Evolutionary conservation across 345 rosid species (phyloP), one percentile per base, ranked within the genome.

Genomic region (Brassica nigra): DNA sequence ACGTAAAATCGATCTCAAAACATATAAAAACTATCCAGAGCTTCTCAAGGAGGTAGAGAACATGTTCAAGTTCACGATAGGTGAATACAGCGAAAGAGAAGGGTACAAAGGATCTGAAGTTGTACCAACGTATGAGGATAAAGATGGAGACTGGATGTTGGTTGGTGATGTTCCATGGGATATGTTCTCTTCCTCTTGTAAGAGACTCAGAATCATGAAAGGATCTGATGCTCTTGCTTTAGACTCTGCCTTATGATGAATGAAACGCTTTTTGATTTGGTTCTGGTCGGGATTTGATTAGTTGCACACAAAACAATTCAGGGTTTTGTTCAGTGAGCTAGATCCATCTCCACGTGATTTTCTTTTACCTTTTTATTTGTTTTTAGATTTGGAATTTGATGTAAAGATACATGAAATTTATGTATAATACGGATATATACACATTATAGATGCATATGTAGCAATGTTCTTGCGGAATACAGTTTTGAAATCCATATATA

Each of bases 121-220:
- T 81, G 87, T 84, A 34, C 91, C 92, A 36, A 88, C 94, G 15
- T 91, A 90, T 29, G 97, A 91, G 70, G 97, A 91, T 80, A 89
- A 86, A 87, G 97, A 91, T 49, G 90, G 91, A 2, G 97, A 91
- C 20, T 88, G 89, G 94, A 91, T 91, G 97, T 78, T 90, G 34
- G 91, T 85, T 18, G 97, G 97, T 73, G 97, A 91, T 86, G 92
- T 91, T 58, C 97, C 97, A 44, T 91, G 97, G 97, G 87, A 87
- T 5, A 88, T 87, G 90, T 88, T 87, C 70, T 80, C 82, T 75
- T 80, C 82, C 39, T 85, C 89, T 55, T 88, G 92, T 84, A 88
- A 85, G 70, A 88, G 84, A 78, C 78, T 88, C 8, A 81, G 92
- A 75, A 82, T 88, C 84, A 84, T 85, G 90, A 87, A 83, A 80